Percentiles rank a stretch among this genome's conserved stretches.
These are phyloP conservation scores for Schizosaccharomyces cryophilus DNA, from an alignment of 805 yeast genomes.

Conservation along the genomic window DNA sequence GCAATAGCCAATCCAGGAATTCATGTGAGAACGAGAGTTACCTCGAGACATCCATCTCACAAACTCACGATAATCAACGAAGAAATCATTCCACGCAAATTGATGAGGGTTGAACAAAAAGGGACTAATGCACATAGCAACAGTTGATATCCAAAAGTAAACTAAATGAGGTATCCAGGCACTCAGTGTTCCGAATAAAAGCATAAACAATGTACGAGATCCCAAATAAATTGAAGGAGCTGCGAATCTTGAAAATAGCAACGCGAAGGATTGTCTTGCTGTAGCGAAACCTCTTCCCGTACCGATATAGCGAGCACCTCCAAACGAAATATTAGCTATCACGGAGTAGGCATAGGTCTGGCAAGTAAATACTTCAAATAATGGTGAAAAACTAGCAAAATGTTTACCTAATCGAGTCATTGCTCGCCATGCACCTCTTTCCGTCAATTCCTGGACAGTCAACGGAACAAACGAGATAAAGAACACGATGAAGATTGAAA, in stretches of 20 bases:
- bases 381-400: conserved; percentile 57
- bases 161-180: conserved; percentile 87
- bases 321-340: conserved; percentile 52
- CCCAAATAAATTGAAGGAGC: conserved; percentile 59
- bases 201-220: conserved; percentile 36
- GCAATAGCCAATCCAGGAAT: conserved; percentile 60
- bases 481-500: conserved; percentile 78
- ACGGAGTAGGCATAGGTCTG: conserved; percentile 71
- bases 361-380: conserved; percentile 86
- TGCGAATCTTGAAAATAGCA: conserved; percentile 53
- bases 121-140: conserved; percentile 76
- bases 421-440: conserved; percentile 64
- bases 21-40: conserved; percentile 34
- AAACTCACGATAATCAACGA: conserved; percentile 84
- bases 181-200: conserved; percentile 50
- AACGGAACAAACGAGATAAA: conserved; percentile 77
- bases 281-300: conserved; percentile 91
- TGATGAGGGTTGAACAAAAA: conserved; percentile 93
- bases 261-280: conserved; percentile 45
- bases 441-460: conserved; percentile 65
- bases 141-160: conserved; percentile 91
- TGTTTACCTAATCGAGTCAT: conserved; percentile 46
- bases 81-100: conserved; percentile 86
- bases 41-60: conserved; percentile 72
- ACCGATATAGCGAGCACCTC: conserved; percentile 78